Base-by-base conservation (phyloP, 2,329 filamentous ascomycete genomes). In the Diaporthe sp. region DNA sequence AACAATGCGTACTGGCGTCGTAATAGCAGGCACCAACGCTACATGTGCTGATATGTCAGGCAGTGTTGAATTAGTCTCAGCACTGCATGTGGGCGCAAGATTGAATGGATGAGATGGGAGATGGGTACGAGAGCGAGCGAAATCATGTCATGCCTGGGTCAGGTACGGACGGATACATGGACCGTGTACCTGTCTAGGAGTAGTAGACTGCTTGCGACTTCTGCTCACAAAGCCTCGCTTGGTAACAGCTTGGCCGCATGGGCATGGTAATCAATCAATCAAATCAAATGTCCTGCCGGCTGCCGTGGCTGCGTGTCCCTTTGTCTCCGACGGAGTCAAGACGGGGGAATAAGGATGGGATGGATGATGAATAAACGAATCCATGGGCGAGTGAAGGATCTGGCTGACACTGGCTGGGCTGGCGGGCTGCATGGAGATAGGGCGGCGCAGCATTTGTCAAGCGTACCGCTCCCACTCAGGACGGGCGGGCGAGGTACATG, bases 391-490 rank as follows among this genome's bases (percentile, higher is more conserved):
- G 39, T 44, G 58, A 53, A 55, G 49, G 73, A 75, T 70, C 46
- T 65, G 57, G 51, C 68, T 55, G 67, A 42, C 57, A 61, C 55
- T 28, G 59, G 67, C 44, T 61, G 57, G 42, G 49, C 53, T 67
- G 31, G 42, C 39, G 51, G 51, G 49, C 34, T 51, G 74, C 74
- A 73, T 73, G 70, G 67, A 72, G 46, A 55, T 57, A 68, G 42
- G 53, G 72, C 62, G 72, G 69, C 39, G 69, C 62, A 76, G 67
- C 59, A 74, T 69, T 68, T 62, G 73, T 73, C 58, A 69, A 72
- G 74, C 46, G 72, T 76, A 72, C 46, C 72, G 22, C 25, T 57
- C 13, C 46, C 59, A 69, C 53, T 42, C 25, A 39, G 22, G 55
- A 44, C 55, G 75, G 74, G 72, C 59, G 75, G 51, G 8, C 37